These are phyloP conservation scores for Pascua sp. DNA, from an alignment of 1,284 basidiomycete species.

Conservation along the genomic window DNA sequence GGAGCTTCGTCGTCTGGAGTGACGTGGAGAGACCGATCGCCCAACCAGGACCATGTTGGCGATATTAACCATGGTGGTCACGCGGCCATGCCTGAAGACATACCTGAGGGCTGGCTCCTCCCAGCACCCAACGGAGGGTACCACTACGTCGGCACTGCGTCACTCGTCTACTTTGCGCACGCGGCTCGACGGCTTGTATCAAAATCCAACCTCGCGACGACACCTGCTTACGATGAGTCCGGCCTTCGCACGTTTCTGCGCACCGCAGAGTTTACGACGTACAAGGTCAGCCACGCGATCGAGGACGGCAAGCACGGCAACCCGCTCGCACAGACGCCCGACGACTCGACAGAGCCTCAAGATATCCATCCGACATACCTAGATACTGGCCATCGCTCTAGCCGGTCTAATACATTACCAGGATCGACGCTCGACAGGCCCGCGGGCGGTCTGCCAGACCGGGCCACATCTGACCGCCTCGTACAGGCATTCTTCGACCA, in stretches of 20 bases:
- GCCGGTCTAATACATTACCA: too few relatives aligned
- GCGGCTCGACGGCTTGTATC: slow-evolving; percentile 12
- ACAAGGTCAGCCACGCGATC: too few relatives aligned
- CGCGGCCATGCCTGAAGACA: background rate
- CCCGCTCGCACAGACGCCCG: too few relatives aligned
- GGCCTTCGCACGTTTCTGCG: slow-evolving; percentile 16
- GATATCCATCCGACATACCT: too few relatives aligned
- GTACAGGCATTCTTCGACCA: slow-evolving; percentile 18
- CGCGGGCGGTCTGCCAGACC: slow-evolving; percentile 4
- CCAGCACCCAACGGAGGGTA: slow-evolving; percentile 19
- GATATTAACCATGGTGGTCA: too few relatives aligned
- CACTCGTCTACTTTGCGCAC: slow-evolving; percentile 17
- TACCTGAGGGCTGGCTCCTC: slow-evolving; percentile 23
- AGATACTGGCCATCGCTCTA: too few relatives aligned
- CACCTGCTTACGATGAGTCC: slow-evolving; percentile 15
- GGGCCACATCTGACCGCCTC: slow-evolving; percentile 2
- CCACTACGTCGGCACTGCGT: slow-evolving; percentile 22
- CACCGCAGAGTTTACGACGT: slow-evolving; percentile 21
- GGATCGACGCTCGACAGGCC: background rate
- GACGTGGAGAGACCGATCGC: too few relatives aligned
- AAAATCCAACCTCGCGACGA: slow-evolving; percentile 11
- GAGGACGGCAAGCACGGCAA: too few relatives aligned
- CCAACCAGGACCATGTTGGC: too few relatives aligned
- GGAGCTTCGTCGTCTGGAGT: too few relatives aligned
- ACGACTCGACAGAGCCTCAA: too few relatives aligned